Base-by-base conservation (phyloP, 257 asterid genomes). In the Gardenia jasminoides region DNA sequence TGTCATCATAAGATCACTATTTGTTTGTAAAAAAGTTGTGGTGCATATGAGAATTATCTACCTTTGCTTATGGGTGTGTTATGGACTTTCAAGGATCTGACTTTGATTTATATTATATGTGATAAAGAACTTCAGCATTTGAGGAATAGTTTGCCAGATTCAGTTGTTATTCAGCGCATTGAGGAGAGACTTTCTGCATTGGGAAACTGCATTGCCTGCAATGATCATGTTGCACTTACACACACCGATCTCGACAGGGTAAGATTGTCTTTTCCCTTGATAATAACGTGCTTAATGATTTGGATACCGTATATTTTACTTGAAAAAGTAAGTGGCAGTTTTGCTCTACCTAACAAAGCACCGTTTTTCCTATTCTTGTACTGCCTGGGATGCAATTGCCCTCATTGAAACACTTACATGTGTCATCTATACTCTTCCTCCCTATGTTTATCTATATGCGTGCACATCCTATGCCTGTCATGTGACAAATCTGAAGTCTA, bases 201-300 rank as follows among this genome's bases (percentile, higher is more conserved):
- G 8, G 98, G 98, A 39, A 94, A 94, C 91, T 94, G 97, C 87
- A 90, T 92, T 80, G 86, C 93, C 11, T 94, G 97, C 89, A 94
- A 94, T 66, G 98, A 94, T 82, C 96, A 92, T 76, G 98, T 92
- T 79, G 98, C 98, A 71, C 97, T 94, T 72, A 89, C 97, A 0
- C 98, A 94, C 82, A 92, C 98, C 5, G 97, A 94, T 86, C 93
- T 91, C 72, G 97, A 94, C 81, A 88, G 46, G 93, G 98, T 90
- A 90, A 79, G 12, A 31, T 58, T 66, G 24, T 75, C 84, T 39
- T 3, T 67, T 58, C 72, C n/a, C 69, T 30, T 61, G 28, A 22
- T 43, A 0, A 46, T 19, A 59, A 24, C 43, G 16, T 20, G 30
- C 17, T 7, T 68, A 22, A 6, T n/a, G 15, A 22, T 62, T 78